Conservation (phyloP, 768 basidiomycete genomes). For the Termitomyces sp. region DNA sequence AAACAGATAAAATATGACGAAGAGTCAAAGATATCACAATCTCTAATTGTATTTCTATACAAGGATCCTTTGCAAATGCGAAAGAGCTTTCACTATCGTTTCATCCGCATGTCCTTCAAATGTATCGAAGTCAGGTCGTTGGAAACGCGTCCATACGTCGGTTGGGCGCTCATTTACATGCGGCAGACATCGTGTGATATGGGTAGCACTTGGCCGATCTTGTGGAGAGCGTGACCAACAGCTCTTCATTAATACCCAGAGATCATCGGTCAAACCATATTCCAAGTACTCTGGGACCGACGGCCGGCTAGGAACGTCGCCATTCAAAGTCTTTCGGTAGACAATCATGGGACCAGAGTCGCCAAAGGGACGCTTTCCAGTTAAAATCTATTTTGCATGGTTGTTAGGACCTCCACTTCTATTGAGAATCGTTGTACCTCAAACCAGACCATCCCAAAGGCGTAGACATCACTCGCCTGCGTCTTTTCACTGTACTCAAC, state of each 20-base stretch:
- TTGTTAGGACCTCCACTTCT: neutral
- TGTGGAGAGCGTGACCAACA: neutral
- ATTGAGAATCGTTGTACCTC: neutral
- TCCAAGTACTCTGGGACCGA: neutral
- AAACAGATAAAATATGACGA: neutral
- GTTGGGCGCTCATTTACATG: neutral
- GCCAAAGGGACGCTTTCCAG: neutral
- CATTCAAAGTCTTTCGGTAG: neutral
- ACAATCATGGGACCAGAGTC: neutral
- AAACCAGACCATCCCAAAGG: constrained; percentile 5
- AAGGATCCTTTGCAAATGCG: neutral
- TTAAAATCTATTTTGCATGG: neutral
- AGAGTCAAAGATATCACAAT: too few relatives aligned
- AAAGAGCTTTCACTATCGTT: neutral
- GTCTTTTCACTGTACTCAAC: constrained; percentile 13
- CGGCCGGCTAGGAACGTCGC: neutral
- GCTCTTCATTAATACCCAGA: neutral
- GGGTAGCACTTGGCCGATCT: neutral
- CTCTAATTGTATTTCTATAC: neutral
- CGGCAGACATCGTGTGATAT: neutral
- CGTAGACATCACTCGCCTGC: neutral
- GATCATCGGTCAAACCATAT: neutral
- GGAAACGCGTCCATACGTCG: neutral
- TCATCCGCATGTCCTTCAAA: neutral
- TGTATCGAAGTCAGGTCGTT: constrained; percentile 1